Conservation (phyloP, 805 yeast genomes). For the Starmerella tilneyi region DNA sequence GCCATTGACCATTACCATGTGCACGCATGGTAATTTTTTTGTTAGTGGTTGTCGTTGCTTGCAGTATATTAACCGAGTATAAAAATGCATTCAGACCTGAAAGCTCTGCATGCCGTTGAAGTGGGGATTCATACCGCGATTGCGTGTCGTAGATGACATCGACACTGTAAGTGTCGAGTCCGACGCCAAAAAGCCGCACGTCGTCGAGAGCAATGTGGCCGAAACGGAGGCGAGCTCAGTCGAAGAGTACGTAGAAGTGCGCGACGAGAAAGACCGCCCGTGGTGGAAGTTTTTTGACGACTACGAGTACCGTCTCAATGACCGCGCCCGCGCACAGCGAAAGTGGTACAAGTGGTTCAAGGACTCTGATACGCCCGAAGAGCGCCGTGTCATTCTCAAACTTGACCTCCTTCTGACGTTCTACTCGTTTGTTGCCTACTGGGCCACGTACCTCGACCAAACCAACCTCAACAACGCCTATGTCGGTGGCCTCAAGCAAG, state of each 20-base stretch:
- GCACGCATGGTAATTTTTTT: too few relatives aligned
- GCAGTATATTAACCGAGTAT: not conserved
- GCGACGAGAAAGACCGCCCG: constrained; percentile 28
- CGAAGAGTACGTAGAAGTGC: constrained; percentile 11
- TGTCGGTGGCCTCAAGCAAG: constrained; percentile 36
- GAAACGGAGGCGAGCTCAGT: not conserved
- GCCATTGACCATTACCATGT: too few relatives aligned
- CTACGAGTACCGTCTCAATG: constrained; percentile 46
- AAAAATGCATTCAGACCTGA: not conserved
- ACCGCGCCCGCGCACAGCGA: constrained; percentile 25
- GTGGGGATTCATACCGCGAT: constrained; percentile 4
- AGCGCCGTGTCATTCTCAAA: constrained; percentile 40
- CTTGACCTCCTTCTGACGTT: constrained; percentile 44
- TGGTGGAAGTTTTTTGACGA: constrained; percentile 43
- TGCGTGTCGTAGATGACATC: not conserved
- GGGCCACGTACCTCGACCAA: constrained; percentile 58
- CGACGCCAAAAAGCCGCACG: not conserved
- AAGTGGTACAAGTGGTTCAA: constrained; percentile 51
- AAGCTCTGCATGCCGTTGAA: not conserved
- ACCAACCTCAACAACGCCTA: constrained; percentile 55
- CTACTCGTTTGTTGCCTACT: constrained; percentile 50
- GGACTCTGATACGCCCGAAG: constrained; percentile 41
- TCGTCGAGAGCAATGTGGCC: not conserved
- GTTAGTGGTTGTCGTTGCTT: too few relatives aligned
- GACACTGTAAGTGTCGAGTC: not conserved